Evolutionary conservation across 2,329 filamentous ascomycete genomes (phyloP), one percentile per base, ranked within the genome.

Genomic region (Chlorencoelia australis): DNA sequence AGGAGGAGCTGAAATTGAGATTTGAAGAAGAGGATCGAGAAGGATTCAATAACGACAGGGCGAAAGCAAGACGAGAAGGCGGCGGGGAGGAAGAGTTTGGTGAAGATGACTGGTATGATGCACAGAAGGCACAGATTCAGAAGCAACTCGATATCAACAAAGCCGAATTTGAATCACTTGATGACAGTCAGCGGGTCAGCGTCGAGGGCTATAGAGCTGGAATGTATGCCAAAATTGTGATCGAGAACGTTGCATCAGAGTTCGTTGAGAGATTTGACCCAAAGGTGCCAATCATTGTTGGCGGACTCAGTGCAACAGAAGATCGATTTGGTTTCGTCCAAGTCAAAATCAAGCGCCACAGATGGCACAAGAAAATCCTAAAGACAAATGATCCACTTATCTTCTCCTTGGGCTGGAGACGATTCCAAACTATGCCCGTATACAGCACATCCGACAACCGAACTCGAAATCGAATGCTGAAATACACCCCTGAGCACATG

Each of bases 21-120:
- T 98, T 98, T 55, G 91, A 98, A 55, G 88, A 96, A 59, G 91
- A 98, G 66, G 91, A 98, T 56, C 75, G 85, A n/a, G 91, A 98
- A 56, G 91, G 91, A 0, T 88, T 95, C 57, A 77, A 83, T 52
- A 93, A 93, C 54, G 86, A 91, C 60, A 93, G 93, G 55, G 79
- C 83, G 18, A 75, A 79, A 33, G 82, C 82, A 8, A 73, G 81
- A 22, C 69, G 75, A 45, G 82, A 86, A 47, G 76, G 73, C 19
- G 79, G 71, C 21, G 70, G 71, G 3, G 67, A 76, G 5, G 67
- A 75, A 40, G 82, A 93, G 54, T 96, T 94, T 53, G 91, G 88
- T 35, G 91, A 98, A 60, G 91, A 98, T 56, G 85, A 98, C 38
- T 98, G 93, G 93, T 98, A 98, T 57, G 91, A 96, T 55, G 76